Base-by-base conservation (phyloP, 2,329 filamentous ascomycete species). In the Talaromyces sp. region DNA sequence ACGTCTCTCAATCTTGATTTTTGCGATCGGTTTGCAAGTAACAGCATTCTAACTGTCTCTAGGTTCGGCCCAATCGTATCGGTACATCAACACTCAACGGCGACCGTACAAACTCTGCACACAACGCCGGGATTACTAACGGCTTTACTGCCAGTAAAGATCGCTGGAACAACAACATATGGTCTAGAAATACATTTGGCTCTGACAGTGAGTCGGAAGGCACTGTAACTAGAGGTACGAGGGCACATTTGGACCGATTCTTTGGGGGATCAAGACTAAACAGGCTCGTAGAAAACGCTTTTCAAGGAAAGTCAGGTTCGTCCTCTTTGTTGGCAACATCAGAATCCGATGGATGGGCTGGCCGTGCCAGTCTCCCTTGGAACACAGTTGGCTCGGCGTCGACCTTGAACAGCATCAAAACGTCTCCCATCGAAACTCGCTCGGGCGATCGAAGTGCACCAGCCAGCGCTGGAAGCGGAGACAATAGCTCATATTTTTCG, bases 261-360 rank as follows among this genome's bases (percentile, higher is more conserved):
- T 60, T 36, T 36, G 60, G 56, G 54, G 7, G 17, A 4, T 49
- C 36, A 36, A 60, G 40, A 51, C 58, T 66, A 58, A 67, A 1
- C 49, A 58, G 2, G 1, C 19, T 10, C 40, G 6, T 61, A 64
- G 71, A 78, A 2, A 70, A 68, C 40, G 72, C 68, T 10, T 77
- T 82, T 45, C 84, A 86, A 69, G 83, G 80, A 63, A 86, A 89
- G 72, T 88, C 87, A 3, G 90, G 90, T 58, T 91, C 90, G 5
- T 84, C 88, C 67, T 90, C 89, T 66, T 81, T 93, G 45, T 83
- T 91, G 67, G 83, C 86, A 53, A 86, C 88, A 49, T 91, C 90
- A 10, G 89, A 92, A 72, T 85, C 86, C 19, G 89, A 91, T 70
- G 81, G 83, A 56, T 91, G 89, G 87, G 76, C 72, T 67, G 78